Percentiles rank a stretch among this genome's conserved stretches.
These are phyloP conservation scores for Elasticomyces elasticus DNA, from an alignment of 495 filamentous ascomycete species.

Conservation along the genomic window DNA sequence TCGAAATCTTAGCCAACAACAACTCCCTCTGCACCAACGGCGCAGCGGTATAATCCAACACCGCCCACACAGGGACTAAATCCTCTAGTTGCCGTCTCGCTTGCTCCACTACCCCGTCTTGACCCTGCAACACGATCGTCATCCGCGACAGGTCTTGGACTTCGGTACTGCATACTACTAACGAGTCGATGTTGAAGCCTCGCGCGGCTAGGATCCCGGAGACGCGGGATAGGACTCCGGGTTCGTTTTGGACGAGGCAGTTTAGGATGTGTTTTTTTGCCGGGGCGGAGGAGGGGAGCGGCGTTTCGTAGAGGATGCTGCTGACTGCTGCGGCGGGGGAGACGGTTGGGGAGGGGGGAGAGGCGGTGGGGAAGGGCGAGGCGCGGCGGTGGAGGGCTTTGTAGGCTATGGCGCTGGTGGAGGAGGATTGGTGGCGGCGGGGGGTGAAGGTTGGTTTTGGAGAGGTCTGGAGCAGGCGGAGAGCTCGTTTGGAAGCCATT, in stretches of 20 bases:
- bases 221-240: constrained; percentile 89
- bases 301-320: constrained; percentile 97
- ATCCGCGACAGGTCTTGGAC: constrained; percentile 96
- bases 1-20: constrained; percentile 91
- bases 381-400: constrained; percentile 90
- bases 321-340: constrained; percentile 92
- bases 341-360: constrained; percentile 65
- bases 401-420: constrained; percentile 90
- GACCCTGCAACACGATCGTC: constrained; percentile 93
- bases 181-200: constrained; percentile 97
- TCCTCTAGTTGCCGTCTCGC: constrained; percentile 92
- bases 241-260: constrained; percentile 97
- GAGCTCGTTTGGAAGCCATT: constrained; percentile 35
- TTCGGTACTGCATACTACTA: constrained; percentile 96
- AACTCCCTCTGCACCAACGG: constrained; percentile 95
- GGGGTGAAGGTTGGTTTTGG: constrained; percentile 1
- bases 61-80: constrained; percentile 94
- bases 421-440: constrained; percentile 40
- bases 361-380: constrained; percentile 57
- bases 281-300: constrained; percentile 67
- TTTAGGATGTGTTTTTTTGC: constrained; percentile 93
- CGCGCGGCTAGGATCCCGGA: constrained; percentile 92
- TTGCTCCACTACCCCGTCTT: constrained; percentile 96
- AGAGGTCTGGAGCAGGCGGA: constrained; percentile 24
- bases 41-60: constrained; percentile 85